These are phyloP conservation scores for Nemania abortiva DNA, from an alignment of 2,329 filamentous ascomycete genomes.

Conservation along the genomic window DNA sequence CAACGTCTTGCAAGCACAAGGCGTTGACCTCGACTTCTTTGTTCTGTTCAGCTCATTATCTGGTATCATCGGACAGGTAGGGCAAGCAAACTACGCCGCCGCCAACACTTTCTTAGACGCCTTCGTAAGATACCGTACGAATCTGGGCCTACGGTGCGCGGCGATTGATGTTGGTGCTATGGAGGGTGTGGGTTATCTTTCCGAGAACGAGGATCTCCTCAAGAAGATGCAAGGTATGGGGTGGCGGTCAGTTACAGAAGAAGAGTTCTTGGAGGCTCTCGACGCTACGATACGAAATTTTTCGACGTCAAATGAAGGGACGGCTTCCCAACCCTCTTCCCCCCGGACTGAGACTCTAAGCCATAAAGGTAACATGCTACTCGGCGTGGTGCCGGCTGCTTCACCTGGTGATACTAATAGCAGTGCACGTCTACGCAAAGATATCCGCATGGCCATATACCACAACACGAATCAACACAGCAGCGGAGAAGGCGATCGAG, in stretches of 20 bases:
- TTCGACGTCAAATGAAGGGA: no score
- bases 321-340: background rate
- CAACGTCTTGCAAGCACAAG: constrained; percentile 40
- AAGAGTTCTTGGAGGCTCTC: background rate
- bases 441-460: constrained; percentile 4
- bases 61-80: constrained; percentile 45
- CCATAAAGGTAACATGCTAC: background rate
- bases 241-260: background rate
- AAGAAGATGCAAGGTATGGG: constrained; percentile 22
- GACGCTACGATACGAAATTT: background rate
- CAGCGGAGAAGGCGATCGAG: background rate
- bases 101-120: constrained; percentile 54
- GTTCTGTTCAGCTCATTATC: constrained; percentile 50
- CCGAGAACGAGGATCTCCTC: constrained; percentile 27
- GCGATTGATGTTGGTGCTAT: constrained; percentile 54
- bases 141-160: constrained; percentile 50
- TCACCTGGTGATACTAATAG: background rate
- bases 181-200: constrained; percentile 54
- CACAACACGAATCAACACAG: background rate
- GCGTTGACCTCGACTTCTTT: constrained; percentile 53
- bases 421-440: background rate
- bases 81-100: constrained; percentile 53
- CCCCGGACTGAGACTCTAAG: no score
- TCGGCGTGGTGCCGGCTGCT: background rate
- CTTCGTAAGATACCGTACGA: constrained; percentile 49